phyloP scores from a whole-genome alignment of 768 basidiomycete genomes.

The Psilocybe tampanensis region DNA sequence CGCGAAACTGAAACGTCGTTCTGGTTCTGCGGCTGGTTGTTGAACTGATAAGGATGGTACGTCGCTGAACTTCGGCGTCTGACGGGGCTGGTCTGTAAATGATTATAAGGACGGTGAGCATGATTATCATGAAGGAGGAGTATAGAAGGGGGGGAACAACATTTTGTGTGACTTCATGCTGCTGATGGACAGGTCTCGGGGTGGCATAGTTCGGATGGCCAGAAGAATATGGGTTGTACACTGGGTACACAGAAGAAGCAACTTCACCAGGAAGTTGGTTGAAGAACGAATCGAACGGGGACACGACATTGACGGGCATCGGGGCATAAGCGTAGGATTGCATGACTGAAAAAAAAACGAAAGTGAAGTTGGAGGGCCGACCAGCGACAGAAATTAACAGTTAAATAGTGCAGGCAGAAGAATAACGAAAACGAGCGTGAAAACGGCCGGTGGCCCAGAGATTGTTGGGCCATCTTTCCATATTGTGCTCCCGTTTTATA shows the following conservation, averaged over 20 bases:
- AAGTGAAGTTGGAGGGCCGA: neutral
- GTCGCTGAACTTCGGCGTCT: slow-evolving; percentile 2
- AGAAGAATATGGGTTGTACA: neutral
- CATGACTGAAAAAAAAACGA: neutral
- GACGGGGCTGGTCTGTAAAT: neutral
- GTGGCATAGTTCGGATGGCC: neutral
- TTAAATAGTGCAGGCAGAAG: neutral
- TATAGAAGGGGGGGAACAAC: neutral
- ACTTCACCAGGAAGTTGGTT: slow-evolving; percentile 3
- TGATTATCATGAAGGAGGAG: neutral
- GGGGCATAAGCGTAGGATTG: neutral
- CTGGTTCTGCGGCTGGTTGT: no score
- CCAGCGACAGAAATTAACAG: neutral
- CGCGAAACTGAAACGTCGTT: slow-evolving; percentile 11
- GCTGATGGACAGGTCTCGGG: neutral
- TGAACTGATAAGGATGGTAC: slow-evolving; percentile 5
- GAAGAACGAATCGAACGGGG: neutral
- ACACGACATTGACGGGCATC: neutral
- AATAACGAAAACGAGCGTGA: no score
- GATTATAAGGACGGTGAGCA: neutral
- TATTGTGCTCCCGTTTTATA: no score
- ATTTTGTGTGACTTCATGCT: neutral
- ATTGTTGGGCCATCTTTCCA: no score
- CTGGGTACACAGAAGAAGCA: neutral
- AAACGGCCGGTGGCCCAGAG: no score